phyloP scores from a whole-genome alignment of 495 filamentous ascomycete genomes.

The Aspergillus cavernicola region DNA sequence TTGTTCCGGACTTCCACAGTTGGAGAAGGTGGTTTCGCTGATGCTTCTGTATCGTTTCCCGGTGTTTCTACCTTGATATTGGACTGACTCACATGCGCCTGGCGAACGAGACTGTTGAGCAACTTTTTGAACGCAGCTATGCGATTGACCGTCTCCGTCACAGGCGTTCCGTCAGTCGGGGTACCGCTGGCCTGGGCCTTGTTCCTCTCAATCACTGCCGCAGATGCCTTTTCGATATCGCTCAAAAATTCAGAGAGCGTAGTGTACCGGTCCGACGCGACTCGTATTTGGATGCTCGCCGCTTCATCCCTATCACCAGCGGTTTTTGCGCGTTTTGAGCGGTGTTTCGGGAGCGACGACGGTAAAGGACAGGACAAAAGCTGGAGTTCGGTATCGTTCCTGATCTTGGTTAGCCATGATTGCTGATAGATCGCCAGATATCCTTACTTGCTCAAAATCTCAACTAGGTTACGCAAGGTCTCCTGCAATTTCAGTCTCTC shows the following conservation, averaged over 20 bases:
- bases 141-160: conserved; percentile 38
- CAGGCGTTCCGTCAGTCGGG: conserved; percentile 30
- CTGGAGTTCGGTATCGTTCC: conserved; percentile 41
- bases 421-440: conserved; percentile 7
- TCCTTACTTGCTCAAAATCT: conserved; percentile 36
- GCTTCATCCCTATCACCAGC: conserved; percentile 36
- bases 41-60: conserved; percentile 37
- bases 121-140: conserved; percentile 47
- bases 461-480: conserved; percentile 37
- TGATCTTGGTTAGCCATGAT: conserved; percentile 24
- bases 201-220: conserved; percentile 41
- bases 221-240: conserved; percentile 49
- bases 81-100: conserved; percentile 33
- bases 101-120: conserved; percentile 47
- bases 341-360: conserved; percentile 39
- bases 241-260: conserved; percentile 46
- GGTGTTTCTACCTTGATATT: conserved; percentile 39
- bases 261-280: conserved; percentile 40
- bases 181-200: conserved; percentile 32
- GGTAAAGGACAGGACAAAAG: conserved; percentile 42
- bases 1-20: conserved; percentile 36
- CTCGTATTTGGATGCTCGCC: conserved; percentile 37
- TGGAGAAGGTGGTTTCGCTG: conserved; percentile 20
- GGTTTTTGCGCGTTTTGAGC: conserved; percentile 48
- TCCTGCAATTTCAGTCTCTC: conserved; percentile 39